A percentile compares a stretch with the other conserved stretches of the same genome.
These are phyloP conservation scores for Sherardia arvensis DNA, from an alignment of 257 asterid genomes.

Conservation along the genomic window DNA sequence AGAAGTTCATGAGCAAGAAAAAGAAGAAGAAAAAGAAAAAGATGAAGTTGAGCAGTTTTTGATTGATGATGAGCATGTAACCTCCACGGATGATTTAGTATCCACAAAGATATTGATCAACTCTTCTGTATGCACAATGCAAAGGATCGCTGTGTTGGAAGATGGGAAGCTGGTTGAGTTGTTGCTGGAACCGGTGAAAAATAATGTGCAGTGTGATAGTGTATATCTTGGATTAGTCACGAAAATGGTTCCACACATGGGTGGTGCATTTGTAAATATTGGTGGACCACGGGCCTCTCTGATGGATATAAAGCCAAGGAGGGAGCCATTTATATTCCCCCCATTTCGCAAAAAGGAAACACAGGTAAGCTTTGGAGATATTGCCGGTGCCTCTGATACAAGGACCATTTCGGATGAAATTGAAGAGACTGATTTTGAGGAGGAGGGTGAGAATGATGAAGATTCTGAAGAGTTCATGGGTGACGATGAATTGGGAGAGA, in stretches of 20 bases:
- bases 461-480: conserved; percentile 55
- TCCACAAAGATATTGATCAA: conserved; percentile 77
- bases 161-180: conserved; percentile 74
- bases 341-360: conserved; percentile 44
- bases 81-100: conserved; percentile 35
- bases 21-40: conserved; percentile 27
- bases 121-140: conserved; percentile 91
- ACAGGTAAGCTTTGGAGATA: conserved; percentile 34
- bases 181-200: conserved; percentile 88
- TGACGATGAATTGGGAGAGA: conserved; percentile 42
- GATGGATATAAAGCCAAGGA: conserved; percentile 65
- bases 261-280: conserved; percentile 95
- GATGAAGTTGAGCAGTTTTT: conserved; percentile 33
- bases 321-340: conserved; percentile 62
- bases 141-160: conserved; percentile 92
- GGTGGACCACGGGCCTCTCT: conserved; percentile 79
- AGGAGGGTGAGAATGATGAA: conserved; percentile 35
- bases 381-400: conserved; percentile 28
- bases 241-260: conserved; percentile 84
- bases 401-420: conserved; percentile 33
- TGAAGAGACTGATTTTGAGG: conserved; percentile 47
- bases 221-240: conserved; percentile 83
- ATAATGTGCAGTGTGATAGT: conserved; percentile 83
- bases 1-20: conserved; percentile 27
- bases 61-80: conserved; percentile 36